These are phyloP conservation scores for Spiraea crenata DNA, from an alignment of 331 rosid species.

Conservation along the genomic window DNA sequence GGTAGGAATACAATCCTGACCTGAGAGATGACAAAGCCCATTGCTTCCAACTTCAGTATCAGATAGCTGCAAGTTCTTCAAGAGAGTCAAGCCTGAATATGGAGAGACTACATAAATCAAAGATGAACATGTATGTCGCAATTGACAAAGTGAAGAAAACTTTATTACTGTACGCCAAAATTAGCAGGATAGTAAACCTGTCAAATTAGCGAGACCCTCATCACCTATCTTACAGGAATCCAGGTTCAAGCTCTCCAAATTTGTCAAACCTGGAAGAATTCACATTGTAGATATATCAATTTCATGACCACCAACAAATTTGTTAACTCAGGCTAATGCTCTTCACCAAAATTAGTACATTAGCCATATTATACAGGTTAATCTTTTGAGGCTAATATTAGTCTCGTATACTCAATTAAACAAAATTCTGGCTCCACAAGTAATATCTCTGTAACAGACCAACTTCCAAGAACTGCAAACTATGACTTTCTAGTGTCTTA, in stretches of 20 bases:
- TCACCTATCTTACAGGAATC: slow-evolving; percentile 69
- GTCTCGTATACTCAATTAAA: neutral
- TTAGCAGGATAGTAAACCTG: slow-evolving; percentile 42
- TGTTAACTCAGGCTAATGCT: too few relatives aligned
- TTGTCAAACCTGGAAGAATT: slow-evolving; percentile 44
- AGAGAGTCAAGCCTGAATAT: slow-evolving; percentile 48
- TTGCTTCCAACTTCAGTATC: slow-evolving; percentile 66
- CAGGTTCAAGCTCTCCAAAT: slow-evolving; percentile 64
- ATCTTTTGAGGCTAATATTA: neutral
- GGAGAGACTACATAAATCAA: slow-evolving; percentile 24
- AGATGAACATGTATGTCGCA: neutral
- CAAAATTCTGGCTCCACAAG: neutral
- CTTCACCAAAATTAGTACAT: too few relatives aligned
- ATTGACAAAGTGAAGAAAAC: neutral
- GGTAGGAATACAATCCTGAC: slow-evolving; percentile 28
- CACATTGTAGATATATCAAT: slow-evolving; percentile 11
- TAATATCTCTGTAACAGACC: neutral
- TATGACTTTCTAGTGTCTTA: neutral
- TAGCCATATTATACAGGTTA: neutral
- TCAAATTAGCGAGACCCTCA: slow-evolving; percentile 56
- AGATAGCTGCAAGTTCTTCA: slow-evolving; percentile 64
- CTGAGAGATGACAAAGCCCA: slow-evolving; percentile 60
- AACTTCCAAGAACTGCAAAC: neutral
- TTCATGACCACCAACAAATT: neutral
- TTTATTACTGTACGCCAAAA: slow-evolving; percentile 16